Conservation (phyloP, 805 yeast species). For the Yarrowia osloensis region DNA sequence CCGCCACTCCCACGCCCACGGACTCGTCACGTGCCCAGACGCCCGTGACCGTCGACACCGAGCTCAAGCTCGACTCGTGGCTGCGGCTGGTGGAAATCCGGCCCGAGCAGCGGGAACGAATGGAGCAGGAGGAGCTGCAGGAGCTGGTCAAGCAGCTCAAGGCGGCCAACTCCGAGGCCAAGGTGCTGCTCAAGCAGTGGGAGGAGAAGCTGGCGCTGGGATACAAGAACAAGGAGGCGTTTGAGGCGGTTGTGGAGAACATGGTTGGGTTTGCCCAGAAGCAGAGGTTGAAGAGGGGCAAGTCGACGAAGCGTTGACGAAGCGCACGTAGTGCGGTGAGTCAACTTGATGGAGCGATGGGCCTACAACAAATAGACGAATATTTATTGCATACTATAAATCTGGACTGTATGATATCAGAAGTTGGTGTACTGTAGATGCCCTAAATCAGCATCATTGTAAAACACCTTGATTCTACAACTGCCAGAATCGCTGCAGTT, state of each 20-base stretch:
- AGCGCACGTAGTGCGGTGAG: not conserved
- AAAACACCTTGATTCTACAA: too few relatives aligned
- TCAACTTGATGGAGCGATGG: too few relatives aligned
- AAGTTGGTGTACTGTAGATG: too few relatives aligned
- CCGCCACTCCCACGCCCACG: not conserved
- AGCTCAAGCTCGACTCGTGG: constrained; percentile 38
- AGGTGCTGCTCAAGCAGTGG: constrained; percentile 50
- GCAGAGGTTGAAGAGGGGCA: constrained; percentile 46
- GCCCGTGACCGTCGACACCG: constrained; percentile 27
- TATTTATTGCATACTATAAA: constrained; percentile 9
- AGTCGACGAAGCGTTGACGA: not conserved
- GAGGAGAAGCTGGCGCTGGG: constrained; percentile 52
- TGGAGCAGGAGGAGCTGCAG: constrained; percentile 45
- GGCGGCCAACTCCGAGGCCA: constrained; percentile 41
- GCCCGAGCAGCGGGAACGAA: constrained; percentile 44
- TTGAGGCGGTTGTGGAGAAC: constrained; percentile 85
- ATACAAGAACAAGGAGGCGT: constrained; percentile 67
- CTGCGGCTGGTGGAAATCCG: constrained; percentile 42
- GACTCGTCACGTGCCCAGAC: constrained; percentile 13
- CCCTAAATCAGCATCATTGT: too few relatives aligned
- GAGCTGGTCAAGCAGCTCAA: constrained; percentile 44
- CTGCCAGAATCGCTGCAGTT: too few relatives aligned
- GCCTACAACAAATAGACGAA: not conserved
- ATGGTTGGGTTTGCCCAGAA: constrained; percentile 89
- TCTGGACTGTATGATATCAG: too few relatives aligned